Conservation (phyloP, 2,329 filamentous ascomycete species). For the Mariannaea elegans region DNA sequence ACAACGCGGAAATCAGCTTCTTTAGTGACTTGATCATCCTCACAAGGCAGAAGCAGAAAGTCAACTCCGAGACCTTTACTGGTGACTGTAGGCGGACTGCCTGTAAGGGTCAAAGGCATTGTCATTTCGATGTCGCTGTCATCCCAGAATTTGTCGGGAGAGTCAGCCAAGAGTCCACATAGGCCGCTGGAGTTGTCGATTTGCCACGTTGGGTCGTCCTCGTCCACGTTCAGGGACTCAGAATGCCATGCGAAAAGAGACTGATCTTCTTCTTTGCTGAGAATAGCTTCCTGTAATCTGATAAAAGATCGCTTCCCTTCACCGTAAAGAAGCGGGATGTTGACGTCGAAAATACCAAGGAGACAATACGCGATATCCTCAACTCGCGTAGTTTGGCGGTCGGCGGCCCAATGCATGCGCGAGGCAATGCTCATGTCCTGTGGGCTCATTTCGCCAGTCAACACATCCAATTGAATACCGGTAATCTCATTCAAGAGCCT, state of each 20-base stretch:
- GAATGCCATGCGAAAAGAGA: constrained; percentile 10
- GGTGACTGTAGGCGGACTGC: background rate
- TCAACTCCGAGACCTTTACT: constrained; percentile 5
- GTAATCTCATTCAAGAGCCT: constrained; percentile 6
- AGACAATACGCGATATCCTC: constrained; percentile 18
- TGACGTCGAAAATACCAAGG: constrained; percentile 12
- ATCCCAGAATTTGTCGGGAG: constrained; percentile 7
- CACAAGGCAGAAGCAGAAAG: constrained; percentile 1
- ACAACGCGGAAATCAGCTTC: constrained; percentile 9
- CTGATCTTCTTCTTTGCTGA: constrained; percentile 4
- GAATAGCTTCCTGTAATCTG: constrained; percentile 13
- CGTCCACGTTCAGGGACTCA: background rate
- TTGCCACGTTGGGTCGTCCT: background rate
- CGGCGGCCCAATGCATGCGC: constrained; percentile 18
- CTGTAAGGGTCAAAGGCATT: constrained; percentile 1
- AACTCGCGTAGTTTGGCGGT: constrained; percentile 11
- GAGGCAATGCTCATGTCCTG: constrained; percentile 9
- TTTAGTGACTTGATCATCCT: background rate
- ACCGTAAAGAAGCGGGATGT: constrained; percentile 12
- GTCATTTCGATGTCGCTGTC: constrained; percentile 11
- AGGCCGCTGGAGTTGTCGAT: background rate
- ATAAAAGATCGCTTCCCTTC: constrained; percentile 12
- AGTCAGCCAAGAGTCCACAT: background rate
- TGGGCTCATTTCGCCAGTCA: constrained; percentile 2
- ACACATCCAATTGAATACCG: constrained; percentile 3